Evolutionary conservation across 2,329 filamentous ascomycete genomes (phyloP).

Genomic region (Trichoderma sp.): DNA sequence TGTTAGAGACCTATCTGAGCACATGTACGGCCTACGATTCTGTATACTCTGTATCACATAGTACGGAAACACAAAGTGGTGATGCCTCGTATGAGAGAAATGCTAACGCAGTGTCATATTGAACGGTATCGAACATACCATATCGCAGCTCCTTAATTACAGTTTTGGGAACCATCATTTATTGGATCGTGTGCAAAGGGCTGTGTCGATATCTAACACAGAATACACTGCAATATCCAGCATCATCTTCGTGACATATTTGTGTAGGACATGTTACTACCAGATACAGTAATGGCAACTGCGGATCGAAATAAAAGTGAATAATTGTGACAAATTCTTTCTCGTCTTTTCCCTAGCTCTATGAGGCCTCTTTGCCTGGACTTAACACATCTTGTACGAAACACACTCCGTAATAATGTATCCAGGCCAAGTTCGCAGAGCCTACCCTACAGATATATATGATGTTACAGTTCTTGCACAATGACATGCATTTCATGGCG

Average conservation of each 20-base stretch:
- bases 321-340: background rate
- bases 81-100: background rate
- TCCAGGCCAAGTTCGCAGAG: background rate
- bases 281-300: background rate
- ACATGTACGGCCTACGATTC: background rate
- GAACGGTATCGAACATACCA: background rate
- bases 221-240: background rate
- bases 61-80: background rate
- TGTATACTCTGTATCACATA: background rate
- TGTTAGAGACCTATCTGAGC: background rate
- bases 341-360: background rate
- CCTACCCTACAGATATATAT: background rate
- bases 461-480: background rate
- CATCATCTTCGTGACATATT: background rate
- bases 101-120: background rate
- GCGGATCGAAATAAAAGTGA: background rate
- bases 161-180: background rate
- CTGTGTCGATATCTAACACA: background rate
- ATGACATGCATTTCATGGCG: background rate
- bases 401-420: background rate
- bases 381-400: background rate
- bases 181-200: background rate
- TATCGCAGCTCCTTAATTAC: background rate
- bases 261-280: background rate
- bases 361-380: background rate